These are phyloP conservation scores for Lyophyllum semitale DNA, from an alignment of 768 basidiomycete genomes.

Conservation along the genomic window DNA sequence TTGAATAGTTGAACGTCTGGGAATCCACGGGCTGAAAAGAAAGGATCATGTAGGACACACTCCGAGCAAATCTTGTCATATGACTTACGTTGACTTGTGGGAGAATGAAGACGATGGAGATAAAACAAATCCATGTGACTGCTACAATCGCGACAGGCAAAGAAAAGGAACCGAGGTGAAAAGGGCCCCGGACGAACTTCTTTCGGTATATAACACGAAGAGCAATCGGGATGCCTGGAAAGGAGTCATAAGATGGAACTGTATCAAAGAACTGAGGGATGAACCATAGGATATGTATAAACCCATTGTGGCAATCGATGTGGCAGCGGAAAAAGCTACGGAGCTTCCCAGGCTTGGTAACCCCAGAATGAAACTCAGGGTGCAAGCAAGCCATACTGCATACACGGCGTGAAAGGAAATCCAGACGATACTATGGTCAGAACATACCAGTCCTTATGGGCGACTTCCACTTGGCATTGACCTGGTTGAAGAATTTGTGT, in stretches of 20 bases:
- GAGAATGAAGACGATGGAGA: constrained; percentile 73
- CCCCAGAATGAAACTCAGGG: constrained; percentile 72
- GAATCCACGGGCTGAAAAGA: constrained; percentile 57
- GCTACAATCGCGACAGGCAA: constrained; percentile 58
- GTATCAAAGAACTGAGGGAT: constrained; percentile 4
- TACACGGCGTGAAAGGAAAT: background rate
- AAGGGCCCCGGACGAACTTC: constrained; percentile 67
- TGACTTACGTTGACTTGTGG: constrained; percentile 59
- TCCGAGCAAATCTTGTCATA: background rate
- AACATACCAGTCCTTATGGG: constrained; percentile 66
- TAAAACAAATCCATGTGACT: constrained; percentile 71
- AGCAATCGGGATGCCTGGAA: constrained; percentile 64
- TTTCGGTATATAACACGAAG: constrained; percentile 63
- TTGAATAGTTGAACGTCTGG: constrained; percentile 74
- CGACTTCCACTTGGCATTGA: constrained; percentile 56
- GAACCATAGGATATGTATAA: constrained; percentile 75
- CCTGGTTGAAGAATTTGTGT: constrained; percentile 65
- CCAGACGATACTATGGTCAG: constrained; percentile 2
- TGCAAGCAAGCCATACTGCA: constrained; percentile 77
- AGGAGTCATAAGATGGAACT: background rate
- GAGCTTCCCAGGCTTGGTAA: constrained; percentile 72
- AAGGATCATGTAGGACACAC: background rate
- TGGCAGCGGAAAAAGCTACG: constrained; percentile 67
- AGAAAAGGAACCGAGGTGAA: constrained; percentile 68
- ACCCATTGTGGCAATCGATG: constrained; percentile 72